Base-by-base conservation (phyloP, 2,329 filamentous ascomycete species). In the Blumeriella jaapii region DNA sequence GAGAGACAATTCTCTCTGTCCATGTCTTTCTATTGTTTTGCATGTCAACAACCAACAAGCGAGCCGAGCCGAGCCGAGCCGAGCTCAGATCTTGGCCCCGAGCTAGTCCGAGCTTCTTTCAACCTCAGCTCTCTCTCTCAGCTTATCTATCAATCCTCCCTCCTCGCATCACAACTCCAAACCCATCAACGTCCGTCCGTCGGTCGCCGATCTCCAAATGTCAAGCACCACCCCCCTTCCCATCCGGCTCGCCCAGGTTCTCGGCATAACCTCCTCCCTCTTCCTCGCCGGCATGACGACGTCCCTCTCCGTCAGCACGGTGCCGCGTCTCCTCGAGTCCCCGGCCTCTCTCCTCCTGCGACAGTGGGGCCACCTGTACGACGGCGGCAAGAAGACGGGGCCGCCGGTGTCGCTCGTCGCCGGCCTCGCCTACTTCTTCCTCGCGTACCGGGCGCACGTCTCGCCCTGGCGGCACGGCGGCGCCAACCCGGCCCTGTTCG, bases 271-370 rank as follows among this genome's bases (percentile, higher is more conserved):
- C 19, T 48, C 64, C 29, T 62, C 68, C 23, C 61, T 65, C 14
- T 61, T 64, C 36, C 48, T 67, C 3, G 50, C 57, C 6, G 64
- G 63, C 31, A 46, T 53, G 38, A 55, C 50, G 30, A 45, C 62
- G 29, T 46, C 55, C 27, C 40, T 64, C 34, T 71, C 67, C 5
- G 46, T 59, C 49, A 56, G 62, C 38, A 42, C 59, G n/a, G 49
- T 70, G 2, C 72, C 72, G 2, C 61, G 67, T 25, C 55, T 76
- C 6, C 62, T 77, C 39, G 60, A 68, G 39, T 65, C 69, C 0
- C 73, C 73, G 1, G 62, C 67, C 1, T 64, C 64, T 2, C 55
- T 74, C 8, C 64, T 74, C 41, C 65, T 69, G 19, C 60, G 59
- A 24, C 72, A 77, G 55, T 78, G 70, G 70, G 47, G 54, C 39